Percentiles rank a stretch among this genome's conserved stretches.
phyloP scores from a whole-genome alignment of 1,284 basidiomycete species.

The Pascua sp. region DNA sequence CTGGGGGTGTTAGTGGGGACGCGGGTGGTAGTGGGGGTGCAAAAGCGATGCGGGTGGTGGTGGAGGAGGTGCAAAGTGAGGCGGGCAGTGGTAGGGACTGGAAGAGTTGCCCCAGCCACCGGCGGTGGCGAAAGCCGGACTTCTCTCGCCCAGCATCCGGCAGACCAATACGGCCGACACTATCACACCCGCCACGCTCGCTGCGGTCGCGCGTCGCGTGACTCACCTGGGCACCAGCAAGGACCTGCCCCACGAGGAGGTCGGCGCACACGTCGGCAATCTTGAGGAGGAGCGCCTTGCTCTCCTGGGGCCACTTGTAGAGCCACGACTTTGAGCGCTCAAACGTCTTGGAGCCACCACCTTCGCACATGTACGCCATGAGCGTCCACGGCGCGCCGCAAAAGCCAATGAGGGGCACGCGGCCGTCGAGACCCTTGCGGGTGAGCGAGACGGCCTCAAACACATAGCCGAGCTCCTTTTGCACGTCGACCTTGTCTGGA shows the following conservation, averaged over 20 bases:
- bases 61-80: no score
- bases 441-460: slow-evolving; percentile 84
- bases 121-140: no score
- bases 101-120: no score
- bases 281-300: slow-evolving; percentile 66
- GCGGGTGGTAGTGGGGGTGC: no score
- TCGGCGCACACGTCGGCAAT: slow-evolving; percentile 83
- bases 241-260: slow-evolving; percentile 82
- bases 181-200: no score
- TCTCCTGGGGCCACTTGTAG: slow-evolving; percentile 79
- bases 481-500: slow-evolving; percentile 63
- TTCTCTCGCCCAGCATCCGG: no score
- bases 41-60: no score
- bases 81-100: no score
- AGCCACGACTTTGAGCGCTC: slow-evolving; percentile 89
- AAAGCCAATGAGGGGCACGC: slow-evolving; percentile 92
- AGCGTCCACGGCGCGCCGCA: slow-evolving; percentile 95
- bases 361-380: slow-evolving; percentile 95
- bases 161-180: no score
- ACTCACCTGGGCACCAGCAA: slow-evolving; percentile 72
- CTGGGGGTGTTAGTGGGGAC: slow-evolving; percentile 50
- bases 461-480: slow-evolving; percentile 81
- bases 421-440: slow-evolving; percentile 69
- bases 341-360: slow-evolving; percentile 81
- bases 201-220: no score